Evolutionary conservation across 83 land plant species (phyloP).

Genomic region (Picea mariana): DNA sequence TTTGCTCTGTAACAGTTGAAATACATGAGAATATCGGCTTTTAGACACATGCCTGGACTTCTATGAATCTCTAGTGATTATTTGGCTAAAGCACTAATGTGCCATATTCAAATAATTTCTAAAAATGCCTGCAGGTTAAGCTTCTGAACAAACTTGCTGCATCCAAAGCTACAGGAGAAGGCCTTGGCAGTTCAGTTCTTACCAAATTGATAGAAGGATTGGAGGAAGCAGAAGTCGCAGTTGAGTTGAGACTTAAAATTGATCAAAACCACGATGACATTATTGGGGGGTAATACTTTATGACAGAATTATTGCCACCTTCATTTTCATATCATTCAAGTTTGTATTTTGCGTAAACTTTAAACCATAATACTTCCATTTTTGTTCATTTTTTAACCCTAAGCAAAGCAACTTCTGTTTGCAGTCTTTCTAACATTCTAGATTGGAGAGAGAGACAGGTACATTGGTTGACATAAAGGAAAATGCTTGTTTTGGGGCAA

Average conservation of each 20-base stretch:
- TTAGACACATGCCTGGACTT: neutral
- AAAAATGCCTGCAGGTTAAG: constrained; percentile 67
- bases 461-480: neutral
- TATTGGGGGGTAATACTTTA: constrained; percentile 64
- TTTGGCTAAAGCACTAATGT: neutral
- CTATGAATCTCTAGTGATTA: neutral
- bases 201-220: too few relatives aligned
- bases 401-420: neutral
- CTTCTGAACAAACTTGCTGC: constrained; percentile 19
- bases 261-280: constrained; percentile 82
- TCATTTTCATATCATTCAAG: neutral
- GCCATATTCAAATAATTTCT: neutral
- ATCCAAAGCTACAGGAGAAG: too few relatives aligned
- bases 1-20: neutral
- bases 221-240: constrained; percentile 42
- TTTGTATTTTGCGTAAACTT: constrained; percentile 3
- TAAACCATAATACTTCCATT: too few relatives aligned
- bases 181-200: too few relatives aligned
- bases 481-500: neutral
- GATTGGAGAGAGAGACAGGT: neutral
- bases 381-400: neutral
- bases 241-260: constrained; percentile 90
- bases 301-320: neutral
- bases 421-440: neutral
- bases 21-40: neutral